Percentiles rank a stretch among this genome's conserved stretches.
Evolutionary conservation across 129 eudicot genomes (phyloP).

Genomic region (Pulicaria dysenterica): DNA sequence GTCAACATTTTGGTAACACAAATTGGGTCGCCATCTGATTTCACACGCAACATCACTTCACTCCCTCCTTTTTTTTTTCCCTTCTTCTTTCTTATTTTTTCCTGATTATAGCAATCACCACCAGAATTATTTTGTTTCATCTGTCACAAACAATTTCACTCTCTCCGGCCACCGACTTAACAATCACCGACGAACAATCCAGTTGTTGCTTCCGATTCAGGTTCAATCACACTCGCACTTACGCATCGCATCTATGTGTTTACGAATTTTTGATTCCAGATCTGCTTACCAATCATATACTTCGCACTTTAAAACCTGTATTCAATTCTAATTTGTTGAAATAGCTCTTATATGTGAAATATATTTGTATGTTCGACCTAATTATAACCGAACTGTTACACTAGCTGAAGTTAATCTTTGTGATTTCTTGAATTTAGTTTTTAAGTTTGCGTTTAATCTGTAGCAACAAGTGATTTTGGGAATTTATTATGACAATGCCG

Average conservation of each 20-base stretch:
- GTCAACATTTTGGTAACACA: conserved; percentile 26
- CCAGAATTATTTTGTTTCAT: conserved; percentile 21
- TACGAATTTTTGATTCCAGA: conserved; percentile 27
- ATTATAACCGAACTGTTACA: not conserved
- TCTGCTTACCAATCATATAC: conserved; percentile 27
- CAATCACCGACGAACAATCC: conserved; percentile 25
- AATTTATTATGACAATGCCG: conserved; percentile 24
- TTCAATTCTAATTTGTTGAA: not conserved
- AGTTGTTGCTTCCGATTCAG: conserved; percentile 19
- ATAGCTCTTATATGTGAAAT: not conserved
- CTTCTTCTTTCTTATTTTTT: not conserved
- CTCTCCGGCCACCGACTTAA: conserved; percentile 42
- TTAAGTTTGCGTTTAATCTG: conserved; percentile 5
- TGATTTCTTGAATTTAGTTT: not conserved
- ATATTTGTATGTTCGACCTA: not conserved
- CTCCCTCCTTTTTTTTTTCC: conserved; percentile 17
- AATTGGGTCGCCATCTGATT: conserved; percentile 14
- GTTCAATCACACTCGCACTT: conserved; percentile 1
- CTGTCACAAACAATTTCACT: conserved; percentile 12
- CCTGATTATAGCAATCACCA: not conserved
- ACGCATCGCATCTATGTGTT: conserved; percentile 1
- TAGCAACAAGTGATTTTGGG: not conserved
- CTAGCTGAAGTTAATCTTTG: conserved; percentile 10
- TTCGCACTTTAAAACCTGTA: conserved; percentile 7
- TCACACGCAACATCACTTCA: conserved; percentile 34